Conservation (phyloP, 768 basidiomycete genomes). For the Macrolepiota albuminosa region DNA sequence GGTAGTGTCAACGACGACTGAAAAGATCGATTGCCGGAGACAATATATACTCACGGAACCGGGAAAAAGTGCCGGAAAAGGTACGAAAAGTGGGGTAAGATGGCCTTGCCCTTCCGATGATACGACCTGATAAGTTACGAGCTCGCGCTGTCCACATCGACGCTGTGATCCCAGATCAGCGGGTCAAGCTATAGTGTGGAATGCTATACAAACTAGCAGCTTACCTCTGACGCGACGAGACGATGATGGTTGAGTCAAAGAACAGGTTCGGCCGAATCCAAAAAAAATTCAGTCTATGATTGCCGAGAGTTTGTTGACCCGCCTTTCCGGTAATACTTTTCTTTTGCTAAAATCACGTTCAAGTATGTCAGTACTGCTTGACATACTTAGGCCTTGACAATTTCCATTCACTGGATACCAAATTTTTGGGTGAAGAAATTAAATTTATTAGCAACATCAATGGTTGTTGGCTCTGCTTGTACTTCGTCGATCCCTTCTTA, state of each 20-base stretch:
- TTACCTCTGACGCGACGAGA: constrained; percentile 2
- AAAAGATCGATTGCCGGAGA: constrained; percentile 9
- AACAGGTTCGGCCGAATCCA: neutral
- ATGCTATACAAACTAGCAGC: neutral
- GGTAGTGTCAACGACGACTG: neutral
- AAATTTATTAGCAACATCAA: neutral
- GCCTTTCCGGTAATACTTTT: neutral
- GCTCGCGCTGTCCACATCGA: constrained; percentile 15
- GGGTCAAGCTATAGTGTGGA: neutral
- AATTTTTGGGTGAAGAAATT: neutral
- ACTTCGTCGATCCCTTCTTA: neutral
- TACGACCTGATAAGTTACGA: constrained; percentile 14
- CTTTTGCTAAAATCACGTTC: neutral
- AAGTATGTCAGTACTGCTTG: neutral
- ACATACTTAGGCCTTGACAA: neutral
- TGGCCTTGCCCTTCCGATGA: constrained; percentile 7
- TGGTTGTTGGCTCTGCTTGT: neutral
- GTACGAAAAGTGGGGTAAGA: constrained; percentile 12
- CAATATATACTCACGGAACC: constrained; percentile 16
- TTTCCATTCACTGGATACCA: neutral
- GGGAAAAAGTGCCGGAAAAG: constrained; percentile 16
- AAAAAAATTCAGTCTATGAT: neutral
- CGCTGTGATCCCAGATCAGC: constrained; percentile 2
- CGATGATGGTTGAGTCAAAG: constrained; percentile 1
- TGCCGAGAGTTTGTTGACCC: neutral